Evolutionary conservation across 345 rosid species (phyloP).

Genomic region (Nasturtium officinale): DNA sequence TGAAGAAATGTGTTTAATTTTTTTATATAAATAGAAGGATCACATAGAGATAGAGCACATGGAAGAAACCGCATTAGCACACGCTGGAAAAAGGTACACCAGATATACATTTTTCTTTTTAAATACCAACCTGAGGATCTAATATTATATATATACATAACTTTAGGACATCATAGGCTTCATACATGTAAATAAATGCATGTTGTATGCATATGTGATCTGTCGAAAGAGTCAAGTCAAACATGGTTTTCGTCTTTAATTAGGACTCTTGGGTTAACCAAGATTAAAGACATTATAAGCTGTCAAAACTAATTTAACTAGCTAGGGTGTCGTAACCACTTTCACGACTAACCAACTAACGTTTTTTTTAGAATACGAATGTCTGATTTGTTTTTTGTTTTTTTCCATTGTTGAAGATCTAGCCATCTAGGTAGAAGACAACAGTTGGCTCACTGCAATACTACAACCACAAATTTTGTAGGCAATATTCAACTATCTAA

Average conservation of each 20-base stretch:
- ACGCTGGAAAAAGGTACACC: slow-evolving; percentile 24
- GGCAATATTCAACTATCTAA: slow-evolving; percentile 7
- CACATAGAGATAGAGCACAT: slow-evolving; percentile 10
- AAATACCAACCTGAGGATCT: not conserved
- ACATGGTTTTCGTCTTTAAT: slow-evolving; percentile 5
- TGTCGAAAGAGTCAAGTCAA: slow-evolving; percentile 32
- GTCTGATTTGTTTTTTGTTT: not conserved
- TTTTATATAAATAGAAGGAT: not conserved
- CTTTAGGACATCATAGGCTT: not conserved
- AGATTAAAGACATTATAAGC: slow-evolving; percentile 32
- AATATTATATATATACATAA: not conserved
- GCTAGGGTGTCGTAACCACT: slow-evolving; percentile 25
- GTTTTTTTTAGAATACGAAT: not conserved
- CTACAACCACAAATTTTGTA: slow-evolving; percentile 7
- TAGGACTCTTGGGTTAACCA: slow-evolving; percentile 25
- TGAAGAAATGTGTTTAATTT: slow-evolving; percentile 3
- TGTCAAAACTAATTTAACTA: slow-evolving; percentile 22
- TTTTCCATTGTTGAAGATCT: slow-evolving; percentile 11
- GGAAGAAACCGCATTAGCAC: slow-evolving; percentile 4
- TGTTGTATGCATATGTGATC: not conserved
- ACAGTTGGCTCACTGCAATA: not conserved
- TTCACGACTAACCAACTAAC: slow-evolving; percentile 35
- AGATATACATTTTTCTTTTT: not conserved
- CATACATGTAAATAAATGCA: not conserved
- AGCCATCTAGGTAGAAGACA: slow-evolving; percentile 31